phyloP scores from a whole-genome alignment of 2,329 filamentous ascomycete genomes.

The Fusarium hostae region DNA sequence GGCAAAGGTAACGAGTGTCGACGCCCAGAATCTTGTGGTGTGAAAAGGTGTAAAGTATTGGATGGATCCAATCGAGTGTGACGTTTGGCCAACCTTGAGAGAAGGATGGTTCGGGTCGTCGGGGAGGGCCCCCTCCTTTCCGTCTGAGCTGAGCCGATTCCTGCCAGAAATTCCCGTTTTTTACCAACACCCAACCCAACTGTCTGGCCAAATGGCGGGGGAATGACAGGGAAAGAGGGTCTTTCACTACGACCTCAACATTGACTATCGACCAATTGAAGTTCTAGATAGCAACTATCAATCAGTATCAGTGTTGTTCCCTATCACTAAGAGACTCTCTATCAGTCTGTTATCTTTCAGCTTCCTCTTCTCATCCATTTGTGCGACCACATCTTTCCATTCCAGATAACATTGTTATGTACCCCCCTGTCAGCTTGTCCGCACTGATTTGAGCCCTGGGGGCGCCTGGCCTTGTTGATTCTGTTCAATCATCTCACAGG shows the following conservation, averaged over 20 bases:
- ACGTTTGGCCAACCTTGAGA: constrained; percentile 30
- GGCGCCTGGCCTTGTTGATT: constrained; percentile 2
- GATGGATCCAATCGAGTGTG: constrained; percentile 15
- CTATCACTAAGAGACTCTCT: background rate
- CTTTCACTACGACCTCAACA: background rate
- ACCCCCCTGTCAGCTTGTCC: background rate
- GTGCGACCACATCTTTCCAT: background rate
- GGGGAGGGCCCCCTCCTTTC: constrained; percentile 33
- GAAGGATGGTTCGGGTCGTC: constrained; percentile 41
- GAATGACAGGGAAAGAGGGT: constrained; percentile 28
- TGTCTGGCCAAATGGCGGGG: constrained; percentile 22
- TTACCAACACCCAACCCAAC: background rate
- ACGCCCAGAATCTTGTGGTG: constrained; percentile 13
- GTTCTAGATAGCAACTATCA: background rate
- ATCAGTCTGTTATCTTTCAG: background rate
- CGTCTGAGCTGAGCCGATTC: constrained; percentile 15
- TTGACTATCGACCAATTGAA: background rate
- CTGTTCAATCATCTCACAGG: constrained; percentile 29
- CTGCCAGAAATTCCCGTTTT: constrained; percentile 11
- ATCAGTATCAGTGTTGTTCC: background rate
- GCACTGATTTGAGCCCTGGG: constrained; percentile 33
- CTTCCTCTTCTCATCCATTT: background rate
- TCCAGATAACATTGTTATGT: background rate
- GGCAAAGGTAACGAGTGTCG: constrained; percentile 1
- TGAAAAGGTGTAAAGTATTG: constrained; percentile 12